Evolutionary conservation across 2,329 filamentous ascomycete species (phyloP).

Genomic region (Phaeomoniella chlamydospora): DNA sequence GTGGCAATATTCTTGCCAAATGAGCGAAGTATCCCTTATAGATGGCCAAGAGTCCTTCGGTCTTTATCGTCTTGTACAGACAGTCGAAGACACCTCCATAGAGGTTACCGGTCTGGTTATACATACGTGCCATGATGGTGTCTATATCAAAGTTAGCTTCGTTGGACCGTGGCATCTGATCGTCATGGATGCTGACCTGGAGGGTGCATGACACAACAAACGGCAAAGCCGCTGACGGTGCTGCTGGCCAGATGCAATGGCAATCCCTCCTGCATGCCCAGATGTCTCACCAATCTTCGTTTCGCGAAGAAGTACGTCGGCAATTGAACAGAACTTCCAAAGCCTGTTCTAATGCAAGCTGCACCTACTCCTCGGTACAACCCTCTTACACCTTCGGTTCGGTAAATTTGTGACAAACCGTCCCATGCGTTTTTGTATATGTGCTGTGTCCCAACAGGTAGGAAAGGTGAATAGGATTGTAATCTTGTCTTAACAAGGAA

Average conservation of each 20-base stretch:
- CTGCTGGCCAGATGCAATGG: conserved; percentile 80
- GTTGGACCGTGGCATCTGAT: too few species aligned
- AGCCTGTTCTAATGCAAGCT: conserved; percentile 91
- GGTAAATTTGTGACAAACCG: conserved; percentile 67
- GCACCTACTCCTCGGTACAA: conserved; percentile 83
- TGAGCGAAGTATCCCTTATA: conserved; percentile 98
- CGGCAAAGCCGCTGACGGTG: conserved; percentile 81
- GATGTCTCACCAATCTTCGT: conserved; percentile 62
- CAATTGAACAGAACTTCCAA: conserved; percentile 88
- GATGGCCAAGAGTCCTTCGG: conserved; percentile 79
- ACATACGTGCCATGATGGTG: conserved; percentile 96
- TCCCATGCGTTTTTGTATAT: conserved; percentile 75
- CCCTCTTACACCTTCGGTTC: conserved; percentile 60
- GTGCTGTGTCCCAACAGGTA: conserved; percentile 95
- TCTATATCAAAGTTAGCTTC: conserved; percentile 37
- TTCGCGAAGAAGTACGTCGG: conserved; percentile 99
- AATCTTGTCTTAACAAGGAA: conserved; percentile 95
- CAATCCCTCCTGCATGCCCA: conserved; percentile 82
- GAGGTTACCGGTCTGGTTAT: conserved; percentile 97
- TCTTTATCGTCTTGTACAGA: conserved; percentile 75
- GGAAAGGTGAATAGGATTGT: conserved; percentile 83
- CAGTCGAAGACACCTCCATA: conserved; percentile 91
- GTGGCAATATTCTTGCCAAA: conserved; percentile 81
- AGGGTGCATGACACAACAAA: conserved; percentile 96
- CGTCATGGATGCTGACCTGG: conserved; percentile 60